A percentile compares a stretch with the other conserved stretches of the same genome.
These are phyloP conservation scores for Tylopilus sp. DNA, from an alignment of 768 basidiomycete species.

Conservation along the genomic window DNA sequence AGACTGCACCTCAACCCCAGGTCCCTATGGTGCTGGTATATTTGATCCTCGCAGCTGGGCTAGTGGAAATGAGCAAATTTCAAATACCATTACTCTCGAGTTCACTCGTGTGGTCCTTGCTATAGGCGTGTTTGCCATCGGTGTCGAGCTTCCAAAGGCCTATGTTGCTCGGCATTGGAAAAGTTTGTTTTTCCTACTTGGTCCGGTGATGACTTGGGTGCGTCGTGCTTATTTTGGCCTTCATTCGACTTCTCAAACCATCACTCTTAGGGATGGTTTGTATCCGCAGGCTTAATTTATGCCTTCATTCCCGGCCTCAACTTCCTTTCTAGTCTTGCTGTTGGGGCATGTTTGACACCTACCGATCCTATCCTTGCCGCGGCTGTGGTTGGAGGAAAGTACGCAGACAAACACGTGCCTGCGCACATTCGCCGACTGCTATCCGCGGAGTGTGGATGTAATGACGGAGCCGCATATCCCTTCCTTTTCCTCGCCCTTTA, in stretches of 20 bases:
- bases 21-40: constrained; percentile 78
- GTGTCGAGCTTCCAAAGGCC: constrained; percentile 94
- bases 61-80: constrained; percentile 35
- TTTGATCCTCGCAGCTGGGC: constrained; percentile 84
- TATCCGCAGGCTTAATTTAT: constrained; percentile 88
- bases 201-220: constrained; percentile 83
- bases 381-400: constrained; percentile 86
- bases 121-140: constrained; percentile 96
- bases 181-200: constrained; percentile 79
- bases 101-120: constrained; percentile 88
- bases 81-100: constrained; percentile 72
- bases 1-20: constrained; percentile 33
- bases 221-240: constrained; percentile 27
- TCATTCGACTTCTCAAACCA: constrained; percentile 5
- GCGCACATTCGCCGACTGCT: constrained; percentile 69
- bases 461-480: constrained; percentile 96
- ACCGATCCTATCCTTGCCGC: constrained; percentile 48
- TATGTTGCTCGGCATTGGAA: constrained; percentile 95
- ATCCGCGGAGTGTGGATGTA: constrained; percentile 82
- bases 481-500: constrained; percentile 91
- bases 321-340: constrained; percentile 85
- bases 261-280: constrained; percentile 78
- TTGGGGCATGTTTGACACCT: constrained; percentile 90
- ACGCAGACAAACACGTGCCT: constrained; percentile 96
- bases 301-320: constrained; percentile 85